Conservation (phyloP, 768 basidiomycete genomes). For the Tylopilus plumbeoviolaceoides region DNA sequence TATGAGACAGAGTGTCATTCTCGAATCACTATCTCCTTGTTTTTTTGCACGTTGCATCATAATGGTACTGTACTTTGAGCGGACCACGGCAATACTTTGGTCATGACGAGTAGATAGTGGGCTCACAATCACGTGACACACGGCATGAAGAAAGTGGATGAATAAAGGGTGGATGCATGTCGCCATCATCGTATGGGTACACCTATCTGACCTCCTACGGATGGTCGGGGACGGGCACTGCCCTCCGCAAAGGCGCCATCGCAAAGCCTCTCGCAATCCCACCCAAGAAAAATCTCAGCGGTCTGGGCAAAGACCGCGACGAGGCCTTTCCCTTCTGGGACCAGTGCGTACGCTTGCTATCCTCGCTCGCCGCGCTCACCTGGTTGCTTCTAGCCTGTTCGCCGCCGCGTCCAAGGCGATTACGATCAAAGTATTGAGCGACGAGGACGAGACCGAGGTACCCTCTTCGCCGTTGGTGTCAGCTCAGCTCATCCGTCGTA, state of each 20-base stretch:
- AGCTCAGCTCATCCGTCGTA: too few species aligned
- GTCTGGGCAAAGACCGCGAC: conserved; percentile 89
- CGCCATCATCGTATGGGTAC: conserved; percentile 40
- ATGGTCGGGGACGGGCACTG: conserved; percentile 84
- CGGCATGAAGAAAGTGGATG: too few species aligned
- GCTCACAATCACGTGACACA: too few species aligned
- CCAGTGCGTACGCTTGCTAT: conserved; percentile 57
- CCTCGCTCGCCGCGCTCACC: background rate
- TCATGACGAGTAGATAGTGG: too few species aligned
- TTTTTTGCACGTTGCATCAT: conserved; percentile 13
- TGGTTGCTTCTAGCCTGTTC: conserved; percentile 46
- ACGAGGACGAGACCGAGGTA: conserved; percentile 37
- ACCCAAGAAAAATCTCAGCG: conserved; percentile 81
- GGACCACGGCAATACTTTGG: too few species aligned
- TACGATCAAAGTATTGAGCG: conserved; percentile 57
- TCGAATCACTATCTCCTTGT: conserved; percentile 1
- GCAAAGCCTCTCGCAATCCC: conserved; percentile 70
- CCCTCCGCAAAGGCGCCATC: conserved; percentile 80
- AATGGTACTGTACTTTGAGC: too few species aligned
- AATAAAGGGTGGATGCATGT: too few species aligned
- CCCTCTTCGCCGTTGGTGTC: background rate
- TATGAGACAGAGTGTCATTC: background rate
- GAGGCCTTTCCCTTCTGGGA: conserved; percentile 99
- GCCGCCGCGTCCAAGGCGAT: conserved; percentile 80
- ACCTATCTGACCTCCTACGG: conserved; percentile 75